Evolutionary conservation across 1,284 basidiomycete species (phyloP).

Genomic region (Moesziomyces sp.): DNA sequence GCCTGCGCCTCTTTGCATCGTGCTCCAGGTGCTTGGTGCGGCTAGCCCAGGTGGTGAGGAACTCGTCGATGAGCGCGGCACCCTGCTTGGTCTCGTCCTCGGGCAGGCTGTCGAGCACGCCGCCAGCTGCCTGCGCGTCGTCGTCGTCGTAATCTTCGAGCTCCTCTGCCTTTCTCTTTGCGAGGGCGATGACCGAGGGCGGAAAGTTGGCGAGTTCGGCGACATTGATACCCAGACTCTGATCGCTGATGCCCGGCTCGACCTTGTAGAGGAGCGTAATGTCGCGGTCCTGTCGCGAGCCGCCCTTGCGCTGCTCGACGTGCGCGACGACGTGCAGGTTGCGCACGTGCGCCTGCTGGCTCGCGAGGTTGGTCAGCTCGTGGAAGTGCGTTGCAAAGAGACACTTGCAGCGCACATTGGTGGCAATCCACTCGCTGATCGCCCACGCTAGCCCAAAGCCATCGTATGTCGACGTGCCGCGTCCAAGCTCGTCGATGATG

Average conservation of each 20-base stretch:
- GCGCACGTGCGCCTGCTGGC: constrained; percentile 86
- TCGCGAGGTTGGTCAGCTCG: constrained; percentile 90
- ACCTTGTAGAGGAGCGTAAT: constrained; percentile 92
- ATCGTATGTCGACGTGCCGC: constrained; percentile 98
- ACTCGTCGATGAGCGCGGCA: constrained; percentile 80
- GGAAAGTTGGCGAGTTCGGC: constrained; percentile 97
- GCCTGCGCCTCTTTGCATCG: constrained; percentile 6
- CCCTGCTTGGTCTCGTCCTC: constrained; percentile 80
- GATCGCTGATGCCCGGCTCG: constrained; percentile 77
- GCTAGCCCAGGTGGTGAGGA: constrained; percentile 80
- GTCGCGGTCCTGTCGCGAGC: constrained; percentile 73
- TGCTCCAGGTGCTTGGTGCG: constrained; percentile 9
- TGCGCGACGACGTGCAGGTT: constrained; percentile 97
- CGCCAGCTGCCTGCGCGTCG: constrained; percentile 1
- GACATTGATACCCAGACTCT: constrained; percentile 98
- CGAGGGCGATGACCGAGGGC: constrained; percentile 89
- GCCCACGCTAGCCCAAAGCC: constrained; percentile 99
- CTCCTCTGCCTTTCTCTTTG: constrained; percentile 93
- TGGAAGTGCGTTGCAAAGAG: constrained; percentile 99
- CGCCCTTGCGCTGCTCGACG: constrained; percentile 73
- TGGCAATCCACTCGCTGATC: constrained; percentile 95
- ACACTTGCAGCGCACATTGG: constrained; percentile 78
- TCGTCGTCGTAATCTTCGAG: constrained; percentile 85
- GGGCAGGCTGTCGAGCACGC: constrained; percentile 38
- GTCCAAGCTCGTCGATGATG: constrained; percentile 96